Conservation (phyloP, 2,329 filamentous ascomycete genomes). For the Arthrinium puccinioides region DNA sequence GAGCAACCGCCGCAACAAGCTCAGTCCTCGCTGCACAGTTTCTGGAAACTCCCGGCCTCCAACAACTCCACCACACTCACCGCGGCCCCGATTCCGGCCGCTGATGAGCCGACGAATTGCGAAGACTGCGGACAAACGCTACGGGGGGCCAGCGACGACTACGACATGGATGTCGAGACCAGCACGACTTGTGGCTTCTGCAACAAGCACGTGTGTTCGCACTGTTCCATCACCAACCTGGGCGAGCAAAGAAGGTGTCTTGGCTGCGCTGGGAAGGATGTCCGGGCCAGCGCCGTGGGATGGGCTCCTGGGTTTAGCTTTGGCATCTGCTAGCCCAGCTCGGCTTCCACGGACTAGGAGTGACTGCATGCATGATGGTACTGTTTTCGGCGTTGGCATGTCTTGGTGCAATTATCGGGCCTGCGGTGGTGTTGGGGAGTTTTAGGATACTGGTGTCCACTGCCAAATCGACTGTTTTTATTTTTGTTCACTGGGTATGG, state of each 20-base stretch:
- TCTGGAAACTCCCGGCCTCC: constrained; percentile 47
- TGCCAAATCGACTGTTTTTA: no score
- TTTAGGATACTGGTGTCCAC: no score
- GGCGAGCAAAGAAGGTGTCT: constrained; percentile 47
- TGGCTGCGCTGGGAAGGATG: constrained; percentile 35
- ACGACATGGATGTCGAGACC: constrained; percentile 23
- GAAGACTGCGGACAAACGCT: constrained; percentile 42
- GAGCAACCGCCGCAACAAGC: constrained; percentile 10
- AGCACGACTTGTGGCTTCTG: constrained; percentile 38
- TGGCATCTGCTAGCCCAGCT: no score
- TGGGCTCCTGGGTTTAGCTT: no score
- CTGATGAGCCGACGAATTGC: constrained; percentile 31
- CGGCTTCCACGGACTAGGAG: no score
- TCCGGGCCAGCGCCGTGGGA: neutral
- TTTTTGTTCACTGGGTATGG: no score
- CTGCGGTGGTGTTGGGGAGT: no score
- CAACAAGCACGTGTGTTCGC: constrained; percentile 48
- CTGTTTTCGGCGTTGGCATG: no score
- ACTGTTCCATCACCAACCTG: constrained; percentile 52
- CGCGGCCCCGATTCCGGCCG: constrained; percentile 12
- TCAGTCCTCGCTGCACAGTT: constrained; percentile 51
- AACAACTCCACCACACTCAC: constrained; percentile 20
- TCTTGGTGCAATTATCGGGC: no score
- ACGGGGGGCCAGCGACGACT: constrained; percentile 24
- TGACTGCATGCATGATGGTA: no score